Base-by-base conservation (phyloP, 2,329 filamentous ascomycete genomes). In the Acrocalymma vagum region DNA sequence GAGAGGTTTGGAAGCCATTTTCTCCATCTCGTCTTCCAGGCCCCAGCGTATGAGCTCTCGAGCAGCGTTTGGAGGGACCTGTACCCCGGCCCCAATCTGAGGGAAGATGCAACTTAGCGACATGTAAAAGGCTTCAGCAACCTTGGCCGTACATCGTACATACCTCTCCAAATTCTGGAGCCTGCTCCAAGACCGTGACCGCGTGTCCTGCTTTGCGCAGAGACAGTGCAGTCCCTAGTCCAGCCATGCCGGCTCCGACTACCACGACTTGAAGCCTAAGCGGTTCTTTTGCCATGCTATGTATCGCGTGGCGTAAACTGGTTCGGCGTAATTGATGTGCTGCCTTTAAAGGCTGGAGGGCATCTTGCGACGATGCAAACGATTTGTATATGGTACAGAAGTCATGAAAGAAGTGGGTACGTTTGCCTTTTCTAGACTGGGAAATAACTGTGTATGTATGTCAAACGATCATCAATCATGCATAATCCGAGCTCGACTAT, bases 41-140 rank as follows among this genome's bases (percentile, higher is more conserved):
- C 71, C 70, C 70, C 78, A 80, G 43, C 69, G 63, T 18, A 70
- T 70, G 4, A 82, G 60, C 9, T 78, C 63, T 5, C 71, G 67
- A 2, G 74, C 70, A 1, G 70, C 64, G 30, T 48, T 48, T 9
- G 40, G 44, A 6, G 44, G 44, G 8, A 48, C 27, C 28, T 48
- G 40, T 5, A 48, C 28, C 6, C 44, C 44, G 6, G 44, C 44
- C 1, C 44, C 40, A 38, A 44, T 30, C 38, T 42, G 9, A 18
- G 2, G 15, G 27, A 29, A 29, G 27, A 29, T n/a, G 27, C 9
- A 9, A 16, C 8, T 9, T 14, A 16, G 9, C 9, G 10, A 8
- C 15, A 14, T 14, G 15, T 9, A 14, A 9, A 16, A n/a, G 27
- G 9, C 9, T n/a, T 9, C 9, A n/a, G 22, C 8, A 7, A 10